Evolutionary conservation across 805 yeast genomes (phyloP).

Genomic region (Yarrowia osloensis): DNA sequence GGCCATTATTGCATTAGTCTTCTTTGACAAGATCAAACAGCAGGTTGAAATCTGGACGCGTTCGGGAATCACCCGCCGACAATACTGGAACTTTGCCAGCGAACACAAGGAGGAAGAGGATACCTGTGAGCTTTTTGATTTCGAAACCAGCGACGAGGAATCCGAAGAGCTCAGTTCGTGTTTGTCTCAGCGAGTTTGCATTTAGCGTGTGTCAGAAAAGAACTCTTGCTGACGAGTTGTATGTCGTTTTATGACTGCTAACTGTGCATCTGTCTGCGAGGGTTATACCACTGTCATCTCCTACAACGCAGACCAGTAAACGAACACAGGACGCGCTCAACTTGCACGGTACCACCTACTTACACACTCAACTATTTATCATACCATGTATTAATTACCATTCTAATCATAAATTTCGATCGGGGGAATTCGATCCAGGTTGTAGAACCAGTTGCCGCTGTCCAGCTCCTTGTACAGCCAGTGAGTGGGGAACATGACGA

Average conservation of each 20-base stretch:
- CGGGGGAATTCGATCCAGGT: constrained; percentile 91
- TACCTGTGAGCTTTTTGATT: constrained; percentile 10
- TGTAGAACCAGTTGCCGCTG: constrained; percentile 88
- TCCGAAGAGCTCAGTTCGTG: not conserved
- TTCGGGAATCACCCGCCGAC: not conserved
- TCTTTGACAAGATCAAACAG: constrained; percentile 12
- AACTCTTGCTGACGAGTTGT: too few species aligned
- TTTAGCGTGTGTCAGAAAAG: too few species aligned
- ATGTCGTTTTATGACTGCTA: too few species aligned
- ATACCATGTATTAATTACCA: not conserved
- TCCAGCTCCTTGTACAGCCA: constrained; percentile 89
- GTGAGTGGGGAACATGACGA: constrained; percentile 88
- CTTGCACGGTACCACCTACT: too few species aligned
- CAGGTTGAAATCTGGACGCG: constrained; percentile 13
- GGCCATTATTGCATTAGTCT: not conserved
- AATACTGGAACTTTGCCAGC: constrained; percentile 1
- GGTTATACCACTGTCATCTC: too few species aligned
- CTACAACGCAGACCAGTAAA: too few species aligned
- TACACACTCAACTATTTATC: too few species aligned
- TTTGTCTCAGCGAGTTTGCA: not conserved
- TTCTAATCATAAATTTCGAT: constrained; percentile 81
- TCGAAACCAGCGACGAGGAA: not conserved
- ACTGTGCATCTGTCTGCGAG: too few species aligned
- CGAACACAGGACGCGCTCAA: too few species aligned
- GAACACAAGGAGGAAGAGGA: not conserved